phyloP scores from a whole-genome alignment of 768 basidiomycete genomes.

The Lentinus tigrinus region DNA sequence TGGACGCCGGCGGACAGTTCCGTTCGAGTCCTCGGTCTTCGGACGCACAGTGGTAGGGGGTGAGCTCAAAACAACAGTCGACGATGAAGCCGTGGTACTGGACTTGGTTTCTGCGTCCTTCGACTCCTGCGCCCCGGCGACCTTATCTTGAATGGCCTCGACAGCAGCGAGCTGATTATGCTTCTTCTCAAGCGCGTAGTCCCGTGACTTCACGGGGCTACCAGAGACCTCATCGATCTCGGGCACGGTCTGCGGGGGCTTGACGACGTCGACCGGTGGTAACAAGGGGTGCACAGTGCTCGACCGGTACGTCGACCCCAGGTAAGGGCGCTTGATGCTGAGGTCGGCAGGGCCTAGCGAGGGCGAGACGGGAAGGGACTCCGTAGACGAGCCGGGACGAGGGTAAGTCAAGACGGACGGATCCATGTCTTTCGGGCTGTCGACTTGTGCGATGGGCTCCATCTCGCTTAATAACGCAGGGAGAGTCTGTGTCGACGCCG shows the following conservation, averaged over 20 bases:
- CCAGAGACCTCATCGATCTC: neutral
- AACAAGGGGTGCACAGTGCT: conserved; percentile 17
- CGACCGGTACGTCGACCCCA: conserved; percentile 11
- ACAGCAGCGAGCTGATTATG: conserved; percentile 10
- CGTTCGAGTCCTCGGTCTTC: conserved; percentile 9
- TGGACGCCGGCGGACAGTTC: conserved; percentile 19
- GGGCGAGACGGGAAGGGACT: conserved; percentile 51
- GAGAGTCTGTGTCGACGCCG: conserved; percentile 34
- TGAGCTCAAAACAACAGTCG: neutral
- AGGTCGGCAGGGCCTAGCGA: conserved; percentile 12
- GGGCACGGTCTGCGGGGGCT: neutral
- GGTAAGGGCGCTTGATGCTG: neutral
- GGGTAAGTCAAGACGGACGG: conserved; percentile 75
- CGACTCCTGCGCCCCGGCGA: conserved; percentile 3
- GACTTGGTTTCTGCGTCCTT: neutral
- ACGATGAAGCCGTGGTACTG: neutral
- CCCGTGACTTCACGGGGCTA: conserved; percentile 21
- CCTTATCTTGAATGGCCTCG: conserved; percentile 15
- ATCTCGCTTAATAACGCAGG: conserved; percentile 27
- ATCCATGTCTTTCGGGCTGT: conserved; percentile 59
- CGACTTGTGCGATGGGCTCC: conserved; percentile 15
- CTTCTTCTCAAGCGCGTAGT: conserved; percentile 16
- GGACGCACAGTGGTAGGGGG: conserved; percentile 6
- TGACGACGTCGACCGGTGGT: conserved; percentile 2
- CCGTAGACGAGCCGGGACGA: conserved; percentile 75